Percentiles rank a stretch among this genome's conserved stretches.
phyloP scores from a whole-genome alignment of 495 filamentous ascomycete genomes.

The Platismatia glauca region DNA sequence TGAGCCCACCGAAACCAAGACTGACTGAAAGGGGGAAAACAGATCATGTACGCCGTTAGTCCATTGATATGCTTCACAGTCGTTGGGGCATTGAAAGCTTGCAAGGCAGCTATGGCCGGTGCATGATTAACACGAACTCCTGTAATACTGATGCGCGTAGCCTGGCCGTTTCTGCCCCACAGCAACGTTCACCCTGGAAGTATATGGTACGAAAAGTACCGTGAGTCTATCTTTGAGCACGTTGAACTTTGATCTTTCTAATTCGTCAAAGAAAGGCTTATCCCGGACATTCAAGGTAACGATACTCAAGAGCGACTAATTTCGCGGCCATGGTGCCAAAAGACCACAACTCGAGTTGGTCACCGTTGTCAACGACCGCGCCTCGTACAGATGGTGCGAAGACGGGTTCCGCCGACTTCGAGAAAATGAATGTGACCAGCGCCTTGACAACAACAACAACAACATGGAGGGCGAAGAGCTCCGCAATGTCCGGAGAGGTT shows the following conservation, averaged over 20 bases:
- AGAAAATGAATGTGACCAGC: slow-evolving; percentile 23
- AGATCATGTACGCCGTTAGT: slow-evolving; percentile 45
- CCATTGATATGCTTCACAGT: slow-evolving; percentile 45
- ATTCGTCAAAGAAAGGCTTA: neutral
- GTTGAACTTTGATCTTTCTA: neutral
- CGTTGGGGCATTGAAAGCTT: slow-evolving; percentile 43
- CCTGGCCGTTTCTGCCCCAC: neutral
- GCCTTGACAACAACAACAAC: slow-evolving; percentile 12
- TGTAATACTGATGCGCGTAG: neutral
- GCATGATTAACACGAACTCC: neutral
- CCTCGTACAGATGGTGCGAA: slow-evolving; percentile 23
- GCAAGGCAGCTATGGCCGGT: slow-evolving; percentile 26
- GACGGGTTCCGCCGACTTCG: slow-evolving; percentile 20
- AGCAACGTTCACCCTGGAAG: neutral
- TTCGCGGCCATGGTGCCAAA: neutral
- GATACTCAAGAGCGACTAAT: neutral
- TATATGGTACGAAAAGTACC: neutral
- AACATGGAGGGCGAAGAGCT: slow-evolving; percentile 20
- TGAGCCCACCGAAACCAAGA: neutral
- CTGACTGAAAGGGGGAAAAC: neutral
- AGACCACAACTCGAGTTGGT: neutral
- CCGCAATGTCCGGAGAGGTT: slow-evolving; percentile 27
- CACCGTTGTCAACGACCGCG: slow-evolving; percentile 9
- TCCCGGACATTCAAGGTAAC: neutral
- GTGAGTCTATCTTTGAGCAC: neutral